phyloP scores from a whole-genome alignment of 768 basidiomycete species.

The Lactarius akahatsu region DNA sequence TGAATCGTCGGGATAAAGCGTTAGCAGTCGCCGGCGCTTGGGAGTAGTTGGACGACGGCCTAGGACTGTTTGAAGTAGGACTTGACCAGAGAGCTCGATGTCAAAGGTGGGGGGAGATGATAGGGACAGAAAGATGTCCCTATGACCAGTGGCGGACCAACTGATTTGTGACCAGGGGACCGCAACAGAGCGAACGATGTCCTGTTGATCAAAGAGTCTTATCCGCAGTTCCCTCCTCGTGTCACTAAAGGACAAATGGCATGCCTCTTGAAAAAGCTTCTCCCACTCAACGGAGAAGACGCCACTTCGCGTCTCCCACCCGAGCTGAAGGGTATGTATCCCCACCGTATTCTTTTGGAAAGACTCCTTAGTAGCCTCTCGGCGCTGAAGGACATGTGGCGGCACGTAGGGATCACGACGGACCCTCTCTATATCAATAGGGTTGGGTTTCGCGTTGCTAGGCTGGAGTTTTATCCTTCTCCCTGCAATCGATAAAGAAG shows the following conservation, averaged over 20 bases:
- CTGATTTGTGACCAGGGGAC: slow-evolving; percentile 48
- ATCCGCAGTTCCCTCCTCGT: slow-evolving; percentile 52
- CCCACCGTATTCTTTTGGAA: slow-evolving; percentile 36
- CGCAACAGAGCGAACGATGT: slow-evolving; percentile 39
- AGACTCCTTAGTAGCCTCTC: slow-evolving; percentile 22
- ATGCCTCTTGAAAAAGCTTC: slow-evolving; percentile 32
- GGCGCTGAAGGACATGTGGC: slow-evolving; percentile 11
- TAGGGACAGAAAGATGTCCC: slow-evolving; percentile 47
- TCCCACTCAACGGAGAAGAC: slow-evolving; percentile 62
- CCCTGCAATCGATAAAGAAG: slow-evolving; percentile 35
- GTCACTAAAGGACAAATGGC: slow-evolving; percentile 39
- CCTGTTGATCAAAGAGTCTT: slow-evolving; percentile 30
- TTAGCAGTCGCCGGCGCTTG: slow-evolving; percentile 39
- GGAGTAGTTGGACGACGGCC: background rate
- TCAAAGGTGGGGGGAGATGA: slow-evolving; percentile 45
- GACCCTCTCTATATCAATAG: slow-evolving; percentile 33
- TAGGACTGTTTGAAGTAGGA: background rate
- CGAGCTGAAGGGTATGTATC: slow-evolving; percentile 51
- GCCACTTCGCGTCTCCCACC: slow-evolving; percentile 60
- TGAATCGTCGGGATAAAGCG: slow-evolving; percentile 34
- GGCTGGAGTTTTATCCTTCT: slow-evolving; percentile 35
- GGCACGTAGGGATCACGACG: slow-evolving; percentile 23
- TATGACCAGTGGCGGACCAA: slow-evolving; percentile 39
- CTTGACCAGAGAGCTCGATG: slow-evolving; percentile 8
- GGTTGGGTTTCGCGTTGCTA: slow-evolving; percentile 23